Conservation (phyloP, 139 green algal species). For the Spirogloea muscicola region DNA sequence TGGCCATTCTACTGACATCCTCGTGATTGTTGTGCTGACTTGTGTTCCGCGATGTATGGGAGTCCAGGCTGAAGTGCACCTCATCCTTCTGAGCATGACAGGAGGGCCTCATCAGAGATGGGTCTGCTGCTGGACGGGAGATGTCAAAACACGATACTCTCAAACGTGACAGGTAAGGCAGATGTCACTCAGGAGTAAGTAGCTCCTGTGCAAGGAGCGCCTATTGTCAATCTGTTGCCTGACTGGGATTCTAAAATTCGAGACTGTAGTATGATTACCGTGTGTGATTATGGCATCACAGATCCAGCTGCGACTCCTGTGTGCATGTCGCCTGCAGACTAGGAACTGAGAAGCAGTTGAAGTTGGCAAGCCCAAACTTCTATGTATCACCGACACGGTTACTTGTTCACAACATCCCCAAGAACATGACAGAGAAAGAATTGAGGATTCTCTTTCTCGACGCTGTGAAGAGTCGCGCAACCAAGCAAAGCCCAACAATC, state of each 20-base stretch:
- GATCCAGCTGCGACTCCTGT: background rate
- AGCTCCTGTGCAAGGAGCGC: too few species aligned
- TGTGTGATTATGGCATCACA: too few species aligned
- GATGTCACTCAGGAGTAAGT: too few species aligned
- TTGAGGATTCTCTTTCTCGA: slow-evolving; percentile 60
- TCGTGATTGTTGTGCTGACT: too few species aligned
- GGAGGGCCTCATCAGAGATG: slow-evolving; percentile 65
- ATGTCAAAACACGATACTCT: slow-evolving; percentile 71
- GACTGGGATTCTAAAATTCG: too few species aligned
- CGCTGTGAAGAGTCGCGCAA: slow-evolving; percentile 73
- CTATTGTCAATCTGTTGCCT: too few species aligned
- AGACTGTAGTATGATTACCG: too few species aligned
- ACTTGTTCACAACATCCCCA: slow-evolving; percentile 78
- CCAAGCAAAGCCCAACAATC: slow-evolving; percentile 71
- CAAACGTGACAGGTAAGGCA: slow-evolving; percentile 64
- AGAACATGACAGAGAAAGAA: slow-evolving; percentile 58
- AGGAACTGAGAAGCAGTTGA: slow-evolving; percentile 67
- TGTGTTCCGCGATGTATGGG: too few species aligned
- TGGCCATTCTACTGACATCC: too few species aligned
- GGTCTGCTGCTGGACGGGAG: slow-evolving; percentile 31
- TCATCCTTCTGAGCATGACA: too few species aligned
- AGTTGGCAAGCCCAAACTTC: slow-evolving; percentile 92
- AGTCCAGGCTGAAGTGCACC: too few species aligned
- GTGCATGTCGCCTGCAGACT: slow-evolving; percentile 19
- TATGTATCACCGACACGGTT: slow-evolving; percentile 75